These are phyloP conservation scores for Acmispon strigosus DNA, from an alignment of 306 rosid species.

Conservation along the genomic window DNA sequence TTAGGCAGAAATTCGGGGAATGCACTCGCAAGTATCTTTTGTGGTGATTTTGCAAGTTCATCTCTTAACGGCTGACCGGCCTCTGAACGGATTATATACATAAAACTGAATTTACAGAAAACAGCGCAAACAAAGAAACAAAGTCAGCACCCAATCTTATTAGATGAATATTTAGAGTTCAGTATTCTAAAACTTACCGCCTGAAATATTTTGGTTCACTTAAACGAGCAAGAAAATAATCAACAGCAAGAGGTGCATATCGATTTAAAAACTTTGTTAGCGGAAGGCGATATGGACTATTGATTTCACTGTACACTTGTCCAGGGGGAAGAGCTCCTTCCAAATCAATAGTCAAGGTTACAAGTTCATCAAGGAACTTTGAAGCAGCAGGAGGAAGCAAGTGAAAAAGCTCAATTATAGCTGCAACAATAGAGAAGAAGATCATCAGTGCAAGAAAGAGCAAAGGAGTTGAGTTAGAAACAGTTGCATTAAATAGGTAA, in stretches of 20 bases:
- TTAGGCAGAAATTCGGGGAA: constrained; percentile 74
- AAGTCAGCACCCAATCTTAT: constrained; percentile 20
- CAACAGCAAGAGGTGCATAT: constrained; percentile 79
- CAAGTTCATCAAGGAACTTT: constrained; percentile 95
- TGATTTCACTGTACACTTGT: constrained; percentile 93
- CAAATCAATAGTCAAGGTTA: constrained; percentile 93
- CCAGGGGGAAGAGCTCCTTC: constrained; percentile 98
- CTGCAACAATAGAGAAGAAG: constrained; percentile 43
- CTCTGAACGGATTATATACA: constrained; percentile 86
- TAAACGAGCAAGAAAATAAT: constrained; percentile 88
- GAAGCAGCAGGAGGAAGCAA: constrained; percentile 95
- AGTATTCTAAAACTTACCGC: constrained; percentile 51
- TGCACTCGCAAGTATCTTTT: constrained; percentile 84
- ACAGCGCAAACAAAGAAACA: neutral
- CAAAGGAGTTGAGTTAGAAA: constrained; percentile 15
- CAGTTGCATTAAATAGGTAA: constrained; percentile 18
- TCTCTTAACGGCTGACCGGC: constrained; percentile 95
- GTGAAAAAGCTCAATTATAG: constrained; percentile 98
- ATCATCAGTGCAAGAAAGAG: constrained; percentile 9
- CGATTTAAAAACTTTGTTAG: constrained; percentile 89
- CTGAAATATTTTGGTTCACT: constrained; percentile 92
- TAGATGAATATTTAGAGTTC: neutral
- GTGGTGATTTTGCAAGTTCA: constrained; percentile 96
- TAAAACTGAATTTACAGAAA: constrained; percentile 51
- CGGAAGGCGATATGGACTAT: constrained; percentile 94